These are phyloP conservation scores for Aspergillus tanneri DNA, from an alignment of 2,329 filamentous ascomycete genomes.

Conservation along the genomic window DNA sequence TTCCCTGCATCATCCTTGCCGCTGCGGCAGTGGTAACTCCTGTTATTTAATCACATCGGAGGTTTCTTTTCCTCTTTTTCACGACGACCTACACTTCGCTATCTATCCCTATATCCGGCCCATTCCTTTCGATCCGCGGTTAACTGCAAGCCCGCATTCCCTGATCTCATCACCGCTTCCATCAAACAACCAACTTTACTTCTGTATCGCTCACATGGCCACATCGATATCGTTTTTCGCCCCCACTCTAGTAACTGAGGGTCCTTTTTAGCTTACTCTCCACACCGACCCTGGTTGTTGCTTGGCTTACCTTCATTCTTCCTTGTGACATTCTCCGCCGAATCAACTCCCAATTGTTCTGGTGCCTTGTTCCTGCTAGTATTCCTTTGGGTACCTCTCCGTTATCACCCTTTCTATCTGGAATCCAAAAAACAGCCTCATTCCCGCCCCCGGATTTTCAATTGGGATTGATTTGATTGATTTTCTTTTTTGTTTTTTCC, in stretches of 20 bases:
- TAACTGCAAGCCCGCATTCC: slow-evolving; percentile 19
- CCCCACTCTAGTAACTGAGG: slow-evolving; percentile 15
- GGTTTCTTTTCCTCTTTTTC: slow-evolving; percentile 11
- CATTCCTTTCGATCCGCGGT: slow-evolving; percentile 23
- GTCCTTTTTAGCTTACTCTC: slow-evolving; percentile 8
- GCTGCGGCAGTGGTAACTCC: not conserved
- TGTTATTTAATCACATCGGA: no score
- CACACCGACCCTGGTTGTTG: slow-evolving; percentile 8
- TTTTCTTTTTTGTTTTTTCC: no score
- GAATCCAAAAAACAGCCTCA: no score
- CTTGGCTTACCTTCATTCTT: slow-evolving; percentile 3
- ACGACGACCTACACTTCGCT: slow-evolving; percentile 4
- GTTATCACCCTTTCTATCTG: no score
- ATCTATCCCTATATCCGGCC: no score
- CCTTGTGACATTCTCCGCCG: not conserved
- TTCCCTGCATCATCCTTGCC: not conserved
- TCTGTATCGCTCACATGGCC: slow-evolving; percentile 31
- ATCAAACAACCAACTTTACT: slow-evolving; percentile 12
- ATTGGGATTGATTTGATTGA: no score
- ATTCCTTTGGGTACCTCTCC: not conserved
- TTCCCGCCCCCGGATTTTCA: no score
- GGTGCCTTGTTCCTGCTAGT: not conserved
- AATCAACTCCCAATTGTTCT: not conserved
- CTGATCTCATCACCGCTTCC: slow-evolving; percentile 27
- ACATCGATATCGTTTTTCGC: slow-evolving; percentile 19